These are phyloP conservation scores for Chlamydomonas eustigma DNA, from an alignment of 139 green algal genomes.

Conservation along the genomic window DNA sequence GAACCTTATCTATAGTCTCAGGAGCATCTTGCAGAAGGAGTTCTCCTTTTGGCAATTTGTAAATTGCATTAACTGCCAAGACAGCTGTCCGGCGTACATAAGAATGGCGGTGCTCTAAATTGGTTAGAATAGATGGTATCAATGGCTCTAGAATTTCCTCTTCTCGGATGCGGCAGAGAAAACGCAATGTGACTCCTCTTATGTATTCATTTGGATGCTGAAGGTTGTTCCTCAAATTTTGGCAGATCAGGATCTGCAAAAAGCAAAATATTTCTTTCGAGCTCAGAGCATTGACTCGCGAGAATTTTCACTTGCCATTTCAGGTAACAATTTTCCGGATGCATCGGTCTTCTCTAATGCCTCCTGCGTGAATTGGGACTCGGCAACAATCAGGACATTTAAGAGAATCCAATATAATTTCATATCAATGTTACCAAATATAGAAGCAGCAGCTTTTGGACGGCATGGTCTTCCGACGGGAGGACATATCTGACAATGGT, in stretches of 20 bases:
- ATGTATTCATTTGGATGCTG: slow-evolving; percentile 99
- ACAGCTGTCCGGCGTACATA: slow-evolving; percentile 97
- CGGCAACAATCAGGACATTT: background rate
- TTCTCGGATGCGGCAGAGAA: slow-evolving; percentile 94
- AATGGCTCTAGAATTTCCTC: slow-evolving; percentile 97
- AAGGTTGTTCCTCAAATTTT: slow-evolving; percentile 98
- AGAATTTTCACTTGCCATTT: slow-evolving; percentile 92
- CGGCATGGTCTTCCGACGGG: slow-evolving; percentile 92
- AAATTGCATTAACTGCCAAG: slow-evolving; percentile 89
- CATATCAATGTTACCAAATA: slow-evolving; percentile 95
- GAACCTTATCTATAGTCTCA: slow-evolving; percentile 85
- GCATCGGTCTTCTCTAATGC: slow-evolving; percentile 98
- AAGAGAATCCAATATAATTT: too few relatives aligned
- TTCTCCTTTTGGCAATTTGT: slow-evolving; percentile 91
- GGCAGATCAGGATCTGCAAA: slow-evolving; percentile 96
- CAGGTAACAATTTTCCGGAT: slow-evolving; percentile 91
- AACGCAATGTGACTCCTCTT: slow-evolving; percentile 89
- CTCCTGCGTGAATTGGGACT: slow-evolving; percentile 61
- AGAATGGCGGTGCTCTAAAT: slow-evolving; percentile 95
- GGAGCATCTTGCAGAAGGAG: slow-evolving; percentile 73
- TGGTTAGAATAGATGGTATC: slow-evolving; percentile 86
- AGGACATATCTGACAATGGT: slow-evolving; percentile 99
- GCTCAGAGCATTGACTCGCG: too few relatives aligned
- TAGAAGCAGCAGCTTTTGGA: slow-evolving; percentile 97
- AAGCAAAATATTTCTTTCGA: background rate